Base-by-base conservation (phyloP, 148 eudicot genomes). In the Silene latifolia region DNA sequence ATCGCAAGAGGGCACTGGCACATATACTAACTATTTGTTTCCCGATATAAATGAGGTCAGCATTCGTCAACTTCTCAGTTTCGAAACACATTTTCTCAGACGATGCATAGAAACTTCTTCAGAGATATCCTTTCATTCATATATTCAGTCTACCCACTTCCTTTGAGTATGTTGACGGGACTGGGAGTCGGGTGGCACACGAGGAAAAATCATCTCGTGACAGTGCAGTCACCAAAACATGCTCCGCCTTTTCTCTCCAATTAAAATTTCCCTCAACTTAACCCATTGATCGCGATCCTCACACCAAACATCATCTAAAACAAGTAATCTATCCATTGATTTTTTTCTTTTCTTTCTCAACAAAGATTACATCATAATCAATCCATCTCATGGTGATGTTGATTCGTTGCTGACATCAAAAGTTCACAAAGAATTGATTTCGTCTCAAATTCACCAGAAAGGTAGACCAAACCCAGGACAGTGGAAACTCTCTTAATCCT, bases 261-360 rank as follows among this genome's bases (percentile, higher is more conserved):
- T 35, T 46, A 65, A 65, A 65, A 32, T 65, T 17, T 46, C 62
- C 58, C 32, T 21, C 42, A 70, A 53, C 56, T 48, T 51, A 51
- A 46, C 35, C 73, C 60, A 70, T 5, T 70, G 29, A 48, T 70
- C 73, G 19, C 59, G 62, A 14, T 25, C 60, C 58, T 70, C 73
- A 48, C 39, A 53, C 73, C 61, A 70, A 24, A 70, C 73, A 70
- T 70, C 73, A 70, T 51, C 73, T 7, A 70, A 48, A 70, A 70
- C 73, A 20, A 70, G 61, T 11, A 70, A 70, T 51, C 20, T 70
- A 11, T 46, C 47, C 21, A 12, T 32, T 15, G 48, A 32, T 65
- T 32, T 15, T 65, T 17, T 65, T 15, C n/a, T n/a, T 65, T 17
- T 66, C 48, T 39, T 6, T 39, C 44, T 39, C 69, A 11, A 39